phyloP scores from a whole-genome alignment of 2,329 filamentous ascomycete species.

The Akanthomyces dipterigenus region DNA sequence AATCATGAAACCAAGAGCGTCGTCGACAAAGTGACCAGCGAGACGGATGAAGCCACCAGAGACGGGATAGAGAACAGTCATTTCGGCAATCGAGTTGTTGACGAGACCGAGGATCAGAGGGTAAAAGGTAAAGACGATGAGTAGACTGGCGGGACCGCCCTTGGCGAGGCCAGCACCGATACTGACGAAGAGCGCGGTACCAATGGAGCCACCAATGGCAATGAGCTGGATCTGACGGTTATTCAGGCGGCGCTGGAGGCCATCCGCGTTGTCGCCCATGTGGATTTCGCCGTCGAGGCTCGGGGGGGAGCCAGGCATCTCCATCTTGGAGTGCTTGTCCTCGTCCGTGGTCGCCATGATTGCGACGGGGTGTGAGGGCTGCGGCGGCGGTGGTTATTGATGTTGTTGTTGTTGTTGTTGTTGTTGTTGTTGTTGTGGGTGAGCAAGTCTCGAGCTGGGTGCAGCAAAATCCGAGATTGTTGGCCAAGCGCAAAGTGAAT shows the following conservation, averaged over 20 bases:
- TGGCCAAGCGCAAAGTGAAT: conserved; percentile 2
- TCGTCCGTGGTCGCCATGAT: conserved; percentile 12
- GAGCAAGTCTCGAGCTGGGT: not conserved
- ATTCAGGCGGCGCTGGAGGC: conserved; percentile 40
- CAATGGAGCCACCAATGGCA: conserved; percentile 52
- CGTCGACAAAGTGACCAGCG: conserved; percentile 59
- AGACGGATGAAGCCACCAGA: conserved; percentile 58
- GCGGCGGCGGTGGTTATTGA: not conserved
- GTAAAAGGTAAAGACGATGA: conserved; percentile 54
- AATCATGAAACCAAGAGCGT: conserved; percentile 52
- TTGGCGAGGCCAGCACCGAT: conserved; percentile 48
- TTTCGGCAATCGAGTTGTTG: conserved; percentile 61
- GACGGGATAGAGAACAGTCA: conserved; percentile 56
- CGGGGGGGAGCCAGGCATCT: conserved; percentile 18
- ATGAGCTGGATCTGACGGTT: conserved; percentile 54
- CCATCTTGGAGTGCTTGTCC: conserved; percentile 18
- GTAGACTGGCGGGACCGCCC: conserved; percentile 42
- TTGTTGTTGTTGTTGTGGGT: not conserved
- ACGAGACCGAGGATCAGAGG: conserved; percentile 49
- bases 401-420: too few relatives aligned
- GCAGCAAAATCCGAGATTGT: not conserved
- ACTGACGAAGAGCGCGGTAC: conserved; percentile 53
- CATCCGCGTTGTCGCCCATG: conserved; percentile 27
- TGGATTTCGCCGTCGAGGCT: conserved; percentile 20
- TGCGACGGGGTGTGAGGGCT: not conserved